A percentile compares a stretch with the other conserved stretches of the same genome.
Conservation (phyloP, 805 yeast genomes). For the Kazachstania africana region DNA sequence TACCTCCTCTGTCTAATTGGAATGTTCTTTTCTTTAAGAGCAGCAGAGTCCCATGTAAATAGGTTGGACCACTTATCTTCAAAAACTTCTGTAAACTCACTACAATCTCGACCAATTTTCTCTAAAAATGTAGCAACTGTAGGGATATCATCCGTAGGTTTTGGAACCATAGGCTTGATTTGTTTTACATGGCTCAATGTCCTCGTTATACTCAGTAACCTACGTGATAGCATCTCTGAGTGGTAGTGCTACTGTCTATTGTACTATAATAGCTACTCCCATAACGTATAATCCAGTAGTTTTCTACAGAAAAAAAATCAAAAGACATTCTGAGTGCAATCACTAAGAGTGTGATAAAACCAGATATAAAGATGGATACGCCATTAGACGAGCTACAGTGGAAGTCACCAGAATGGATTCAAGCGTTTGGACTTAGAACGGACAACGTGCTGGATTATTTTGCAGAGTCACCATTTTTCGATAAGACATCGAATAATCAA, state of each 20-base stretch:
- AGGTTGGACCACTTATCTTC: constrained; percentile 56
- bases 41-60: constrained; percentile 40
- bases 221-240: not conserved
- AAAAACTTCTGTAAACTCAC: constrained; percentile 64
- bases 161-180: constrained; percentile 32
- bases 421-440: constrained; percentile 71
- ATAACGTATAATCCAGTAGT: too few relatives aligned
- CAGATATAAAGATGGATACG: constrained; percentile 12
- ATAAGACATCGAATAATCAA: constrained; percentile 87
- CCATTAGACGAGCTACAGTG: constrained; percentile 83
- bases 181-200: constrained; percentile 1
- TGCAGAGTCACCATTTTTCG: constrained; percentile 89
- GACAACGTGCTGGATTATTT: constrained; percentile 90
- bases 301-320: too few relatives aligned
- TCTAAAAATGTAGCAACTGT: constrained; percentile 63
- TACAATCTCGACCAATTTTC: constrained; percentile 67
- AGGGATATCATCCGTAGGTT: constrained; percentile 44
- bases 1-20: constrained; percentile 63
- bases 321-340: too few relatives aligned
- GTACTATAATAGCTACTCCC: too few relatives aligned
- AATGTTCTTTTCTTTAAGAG: constrained; percentile 66
- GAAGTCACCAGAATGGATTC: constrained; percentile 97
- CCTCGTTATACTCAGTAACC: not conserved
- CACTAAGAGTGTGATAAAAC: too few relatives aligned
- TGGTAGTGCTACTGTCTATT: too few relatives aligned